A percentile compares a stretch with the other conserved stretches of the same genome.
phyloP scores from a whole-genome alignment of 2,329 filamentous ascomycete genomes.

The Claviceps arundinis region DNA sequence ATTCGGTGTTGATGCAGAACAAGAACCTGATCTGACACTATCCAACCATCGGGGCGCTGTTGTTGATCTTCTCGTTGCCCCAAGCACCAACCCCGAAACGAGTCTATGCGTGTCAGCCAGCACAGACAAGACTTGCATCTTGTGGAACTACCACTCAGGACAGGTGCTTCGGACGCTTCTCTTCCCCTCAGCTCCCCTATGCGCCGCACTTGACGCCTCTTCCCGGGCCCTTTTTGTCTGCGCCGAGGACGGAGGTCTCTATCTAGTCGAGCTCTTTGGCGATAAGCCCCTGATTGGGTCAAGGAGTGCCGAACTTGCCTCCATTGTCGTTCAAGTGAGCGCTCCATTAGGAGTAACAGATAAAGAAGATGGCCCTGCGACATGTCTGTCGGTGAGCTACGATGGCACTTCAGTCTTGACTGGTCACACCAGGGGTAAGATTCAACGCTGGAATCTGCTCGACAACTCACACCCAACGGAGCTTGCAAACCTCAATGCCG shows the following conservation, averaged over 20 bases:
- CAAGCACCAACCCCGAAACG: slow-evolving; percentile 52
- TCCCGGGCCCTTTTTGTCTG: slow-evolving; percentile 72
- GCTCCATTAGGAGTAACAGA: slow-evolving; percentile 43
- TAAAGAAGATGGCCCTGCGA: slow-evolving; percentile 48
- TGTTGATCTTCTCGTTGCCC: slow-evolving; percentile 49
- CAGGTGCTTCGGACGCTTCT: slow-evolving; percentile 69
- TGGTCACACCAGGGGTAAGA: slow-evolving; percentile 67
- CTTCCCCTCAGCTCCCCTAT: slow-evolving; percentile 59
- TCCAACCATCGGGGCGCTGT: slow-evolving; percentile 65
- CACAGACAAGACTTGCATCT: slow-evolving; percentile 74
- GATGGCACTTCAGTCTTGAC: slow-evolving; percentile 71
- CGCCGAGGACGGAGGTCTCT: slow-evolving; percentile 68
- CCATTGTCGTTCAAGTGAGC: slow-evolving; percentile 42
- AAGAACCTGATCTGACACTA: slow-evolving; percentile 63
- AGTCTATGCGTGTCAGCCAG: slow-evolving; percentile 77
- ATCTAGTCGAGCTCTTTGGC: slow-evolving; percentile 60
- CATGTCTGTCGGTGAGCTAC: slow-evolving; percentile 62
- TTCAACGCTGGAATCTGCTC: slow-evolving; percentile 69
- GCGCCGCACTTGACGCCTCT: slow-evolving; percentile 65
- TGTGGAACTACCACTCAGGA: slow-evolving; percentile 85
- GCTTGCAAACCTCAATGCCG: slow-evolving; percentile 60
- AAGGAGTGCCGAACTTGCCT: slow-evolving; percentile 37
- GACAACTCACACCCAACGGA: slow-evolving; percentile 54
- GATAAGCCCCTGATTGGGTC: slow-evolving; percentile 41
- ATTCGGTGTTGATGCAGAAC: slow-evolving; percentile 37